A percentile compares a stretch with the other conserved stretches of the same genome.
Evolutionary conservation across 176 grass and related monocot species (phyloP).

Genomic region (Oryza punctata): DNA sequence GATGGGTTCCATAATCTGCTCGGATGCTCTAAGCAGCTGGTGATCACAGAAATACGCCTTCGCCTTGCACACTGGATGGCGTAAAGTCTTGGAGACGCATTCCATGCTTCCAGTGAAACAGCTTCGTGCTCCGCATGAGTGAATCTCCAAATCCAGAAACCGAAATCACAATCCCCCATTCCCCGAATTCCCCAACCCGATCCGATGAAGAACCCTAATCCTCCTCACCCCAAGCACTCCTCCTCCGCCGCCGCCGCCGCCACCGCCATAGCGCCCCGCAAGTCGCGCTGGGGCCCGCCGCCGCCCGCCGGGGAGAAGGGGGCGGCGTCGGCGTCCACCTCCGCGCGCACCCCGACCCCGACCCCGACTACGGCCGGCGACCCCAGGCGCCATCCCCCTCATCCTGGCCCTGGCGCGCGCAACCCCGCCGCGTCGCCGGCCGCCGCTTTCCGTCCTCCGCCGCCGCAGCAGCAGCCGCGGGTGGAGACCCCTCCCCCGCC

Average conservation of each 20-base stretch:
- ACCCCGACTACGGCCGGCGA: slow-evolving; percentile 25
- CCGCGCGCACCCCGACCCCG: slow-evolving; percentile 37
- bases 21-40: no score
- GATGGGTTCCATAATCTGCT: no score
- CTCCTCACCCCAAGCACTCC: slow-evolving; percentile 27
- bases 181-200: not conserved
- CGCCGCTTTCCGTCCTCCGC: slow-evolving; percentile 36
- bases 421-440: slow-evolving; percentile 30
- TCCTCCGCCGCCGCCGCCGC: not conserved
- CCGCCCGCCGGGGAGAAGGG: slow-evolving; percentile 36
- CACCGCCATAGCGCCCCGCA: slow-evolving; percentile 34
- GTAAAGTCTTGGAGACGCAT: no score
- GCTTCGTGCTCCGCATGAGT: not conserved
- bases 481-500: slow-evolving; percentile 48
- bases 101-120: no score
- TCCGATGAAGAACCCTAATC: slow-evolving; percentile 74
- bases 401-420: slow-evolving; percentile 28
- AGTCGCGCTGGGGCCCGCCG: slow-evolving; percentile 38
- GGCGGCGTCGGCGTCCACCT: slow-evolving; percentile 40
- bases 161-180: not conserved
- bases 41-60: no score
- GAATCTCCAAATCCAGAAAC: not conserved
- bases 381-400: slow-evolving; percentile 39
- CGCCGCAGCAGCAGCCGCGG: slow-evolving; percentile 3
- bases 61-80: no score